Evolutionary conservation across 345 rosid species (phyloP).

Genomic region (Adansonia digitata): DNA sequence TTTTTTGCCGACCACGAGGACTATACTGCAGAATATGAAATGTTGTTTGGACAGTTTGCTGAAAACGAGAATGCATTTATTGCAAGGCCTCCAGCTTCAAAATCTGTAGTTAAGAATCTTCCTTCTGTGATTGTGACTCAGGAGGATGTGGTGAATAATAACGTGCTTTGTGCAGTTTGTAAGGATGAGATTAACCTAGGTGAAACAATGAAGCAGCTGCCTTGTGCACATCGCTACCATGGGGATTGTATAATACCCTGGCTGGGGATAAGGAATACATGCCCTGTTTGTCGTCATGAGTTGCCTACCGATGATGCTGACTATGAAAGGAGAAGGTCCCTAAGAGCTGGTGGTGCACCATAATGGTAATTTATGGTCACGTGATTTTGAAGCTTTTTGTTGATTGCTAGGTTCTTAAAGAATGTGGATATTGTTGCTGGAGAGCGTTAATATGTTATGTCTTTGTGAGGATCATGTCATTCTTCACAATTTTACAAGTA

Average conservation of each 20-base stretch:
- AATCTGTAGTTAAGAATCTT: slow-evolving; percentile 53
- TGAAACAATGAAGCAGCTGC: slow-evolving; percentile 66
- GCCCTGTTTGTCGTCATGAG: slow-evolving; percentile 89
- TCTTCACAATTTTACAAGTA: slow-evolving; percentile 10
- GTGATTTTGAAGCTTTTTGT: slow-evolving; percentile 21
- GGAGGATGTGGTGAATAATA: slow-evolving; percentile 42
- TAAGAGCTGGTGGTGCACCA: slow-evolving; percentile 23
- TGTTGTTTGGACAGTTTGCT: slow-evolving; percentile 69
- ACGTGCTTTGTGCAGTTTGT: slow-evolving; percentile 70
- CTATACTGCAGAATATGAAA: slow-evolving; percentile 59
- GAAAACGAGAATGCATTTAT: slow-evolving; percentile 54
- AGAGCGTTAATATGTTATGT: slow-evolving; percentile 14
- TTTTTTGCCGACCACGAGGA: slow-evolving; percentile 53
- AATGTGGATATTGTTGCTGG: slow-evolving; percentile 26
- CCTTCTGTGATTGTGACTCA: slow-evolving; percentile 41
- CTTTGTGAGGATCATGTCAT: slow-evolving; percentile 16
- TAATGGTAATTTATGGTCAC: slow-evolving; percentile 25
- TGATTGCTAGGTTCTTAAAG: slow-evolving; percentile 26
- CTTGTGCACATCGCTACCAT: slow-evolving; percentile 77
- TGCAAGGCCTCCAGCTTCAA: slow-evolving; percentile 69
- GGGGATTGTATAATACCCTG: slow-evolving; percentile 81
- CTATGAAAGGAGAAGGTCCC: slow-evolving; percentile 51
- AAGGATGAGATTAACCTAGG: slow-evolving; percentile 63
- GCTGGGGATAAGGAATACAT: slow-evolving; percentile 82
- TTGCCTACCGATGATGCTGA: slow-evolving; percentile 79